phyloP scores from a whole-genome alignment of 2,329 filamentous ascomycete genomes.

The Hypoxylon sp. region DNA sequence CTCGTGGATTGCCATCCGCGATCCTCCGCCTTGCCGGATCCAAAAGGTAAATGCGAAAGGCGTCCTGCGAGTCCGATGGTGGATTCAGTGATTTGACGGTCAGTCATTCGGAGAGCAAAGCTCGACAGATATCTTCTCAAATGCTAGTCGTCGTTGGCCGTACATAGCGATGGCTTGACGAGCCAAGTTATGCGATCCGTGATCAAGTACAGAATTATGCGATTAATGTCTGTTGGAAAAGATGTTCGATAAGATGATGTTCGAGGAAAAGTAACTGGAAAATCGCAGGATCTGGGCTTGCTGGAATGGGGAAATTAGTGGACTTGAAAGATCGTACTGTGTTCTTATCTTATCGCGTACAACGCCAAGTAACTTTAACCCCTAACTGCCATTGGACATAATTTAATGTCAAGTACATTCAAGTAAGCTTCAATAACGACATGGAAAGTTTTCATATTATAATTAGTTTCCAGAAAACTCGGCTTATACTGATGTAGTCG shows the following conservation, averaged over 20 bases:
- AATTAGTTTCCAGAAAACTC: too few relatives aligned
- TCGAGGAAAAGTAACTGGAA: constrained; percentile 13
- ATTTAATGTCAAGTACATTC: neutral
- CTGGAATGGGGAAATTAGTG: constrained; percentile 26
- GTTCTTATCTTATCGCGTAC: constrained; percentile 31
- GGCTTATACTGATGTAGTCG: too few relatives aligned
- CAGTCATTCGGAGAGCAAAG: constrained; percentile 54
- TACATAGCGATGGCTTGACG: constrained; percentile 50
- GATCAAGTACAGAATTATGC: constrained; percentile 5
- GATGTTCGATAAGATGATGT: constrained; percentile 2
- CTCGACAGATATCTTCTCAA: constrained; percentile 47
- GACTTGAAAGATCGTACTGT: constrained; percentile 12
- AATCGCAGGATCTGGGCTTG: constrained; percentile 17
- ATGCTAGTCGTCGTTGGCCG: constrained; percentile 42
- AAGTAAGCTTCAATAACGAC: neutral
- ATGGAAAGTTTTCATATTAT: neutral
- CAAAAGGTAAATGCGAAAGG: constrained; percentile 51
- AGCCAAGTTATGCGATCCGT: constrained; percentile 15
- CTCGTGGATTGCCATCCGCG: constrained; percentile 52
- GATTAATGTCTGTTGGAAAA: constrained; percentile 7
- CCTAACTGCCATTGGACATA: constrained; percentile 1
- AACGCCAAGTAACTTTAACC: constrained; percentile 5
- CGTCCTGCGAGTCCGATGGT: constrained; percentile 53
- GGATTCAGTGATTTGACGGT: constrained; percentile 52
- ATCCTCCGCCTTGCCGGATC: constrained; percentile 49